Evolutionary conservation across 2,329 filamentous ascomycete species (phyloP).

Genomic region (Diaporthe ampelina): DNA sequence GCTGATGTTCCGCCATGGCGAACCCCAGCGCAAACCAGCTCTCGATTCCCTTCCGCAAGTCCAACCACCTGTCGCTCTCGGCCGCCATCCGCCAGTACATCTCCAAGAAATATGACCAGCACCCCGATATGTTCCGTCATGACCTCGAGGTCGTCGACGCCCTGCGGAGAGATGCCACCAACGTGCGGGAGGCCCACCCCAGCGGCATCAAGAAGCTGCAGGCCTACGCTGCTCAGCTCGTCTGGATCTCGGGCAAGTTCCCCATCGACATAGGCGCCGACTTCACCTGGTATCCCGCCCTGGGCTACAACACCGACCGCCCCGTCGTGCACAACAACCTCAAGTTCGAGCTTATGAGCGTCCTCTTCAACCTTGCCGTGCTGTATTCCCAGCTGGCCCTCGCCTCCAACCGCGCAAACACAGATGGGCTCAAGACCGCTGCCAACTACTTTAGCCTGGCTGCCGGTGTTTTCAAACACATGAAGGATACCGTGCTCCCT

Average conservation of each 20-base stretch:
- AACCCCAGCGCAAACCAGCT: slow-evolving; percentile 69
- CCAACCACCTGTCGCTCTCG: slow-evolving; percentile 82
- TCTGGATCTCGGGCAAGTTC: slow-evolving; percentile 95
- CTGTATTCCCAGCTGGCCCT: slow-evolving; percentile 94
- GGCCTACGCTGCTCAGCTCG: slow-evolving; percentile 90
- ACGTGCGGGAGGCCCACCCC: slow-evolving; percentile 87
- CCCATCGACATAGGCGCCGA: slow-evolving; percentile 96
- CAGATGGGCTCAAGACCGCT: slow-evolving; percentile 88
- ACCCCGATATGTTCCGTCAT: slow-evolving; percentile 94
- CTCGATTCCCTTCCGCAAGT: slow-evolving; percentile 89
- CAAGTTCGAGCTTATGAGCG: slow-evolving; percentile 89
- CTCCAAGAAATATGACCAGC: slow-evolving; percentile 97
- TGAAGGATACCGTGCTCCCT: slow-evolving; percentile 82
- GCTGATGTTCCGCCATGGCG: slow-evolving; percentile 38
- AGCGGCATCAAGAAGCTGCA: slow-evolving; percentile 92
- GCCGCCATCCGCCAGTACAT: slow-evolving; percentile 94
- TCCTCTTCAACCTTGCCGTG: slow-evolving; percentile 93
- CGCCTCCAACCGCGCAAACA: slow-evolving; percentile 80
- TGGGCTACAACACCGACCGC: slow-evolving; percentile 88
- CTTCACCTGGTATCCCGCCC: slow-evolving; percentile 94
- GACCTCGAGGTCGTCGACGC: slow-evolving; percentile 89
- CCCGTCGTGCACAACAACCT: slow-evolving; percentile 77
- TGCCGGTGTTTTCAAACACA: slow-evolving; percentile 85
- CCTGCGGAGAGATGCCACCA: slow-evolving; percentile 87
- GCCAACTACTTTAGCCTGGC: slow-evolving; percentile 92